Percentiles rank a stretch among this genome's conserved stretches.
Conservation (phyloP, 495 filamentous ascomycete species). For the Neurospora sp. region DNA sequence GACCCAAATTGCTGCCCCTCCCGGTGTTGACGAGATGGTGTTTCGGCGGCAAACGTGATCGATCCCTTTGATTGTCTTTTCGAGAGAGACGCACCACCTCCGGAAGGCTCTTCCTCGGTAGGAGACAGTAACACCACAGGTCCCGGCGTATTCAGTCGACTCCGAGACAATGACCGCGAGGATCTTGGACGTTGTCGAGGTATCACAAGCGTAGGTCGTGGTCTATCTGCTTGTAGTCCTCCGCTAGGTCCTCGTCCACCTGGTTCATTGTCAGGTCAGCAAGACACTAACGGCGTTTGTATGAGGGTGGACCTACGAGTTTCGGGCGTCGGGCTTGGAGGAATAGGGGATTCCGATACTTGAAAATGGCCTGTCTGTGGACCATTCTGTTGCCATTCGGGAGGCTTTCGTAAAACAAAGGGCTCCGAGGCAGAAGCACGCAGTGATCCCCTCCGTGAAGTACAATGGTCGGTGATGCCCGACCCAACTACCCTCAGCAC, state of each 20-base stretch:
- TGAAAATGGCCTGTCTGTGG: conserved; percentile 1
- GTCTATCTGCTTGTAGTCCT: conserved; percentile 1
- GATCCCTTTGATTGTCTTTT: background rate
- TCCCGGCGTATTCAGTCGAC: background rate
- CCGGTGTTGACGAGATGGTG: background rate
- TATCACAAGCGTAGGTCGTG: conserved; percentile 8
- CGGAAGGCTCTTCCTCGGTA: conserved; percentile 20
- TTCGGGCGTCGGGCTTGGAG: conserved; percentile 21
- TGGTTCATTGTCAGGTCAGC: background rate
- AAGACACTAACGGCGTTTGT: background rate
- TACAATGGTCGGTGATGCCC: background rate
- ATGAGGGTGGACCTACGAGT: conserved; percentile 6
- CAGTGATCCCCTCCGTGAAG: background rate
- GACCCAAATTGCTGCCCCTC: background rate
- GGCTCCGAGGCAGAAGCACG: conserved; percentile 18
- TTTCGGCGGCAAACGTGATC: background rate
- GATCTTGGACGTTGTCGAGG: conserved; percentile 16
- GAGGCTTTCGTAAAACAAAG: conserved; percentile 10
- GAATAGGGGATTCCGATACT: conserved; percentile 12
- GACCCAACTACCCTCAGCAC: conserved; percentile 11
- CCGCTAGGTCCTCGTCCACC: conserved; percentile 6
- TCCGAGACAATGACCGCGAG: conserved; percentile 6
- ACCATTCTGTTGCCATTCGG: conserved; percentile 4
- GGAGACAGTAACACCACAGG: conserved; percentile 21
- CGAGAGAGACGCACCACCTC: background rate